Evolutionary conservation across 495 filamentous ascomycete genomes (phyloP).

Genomic region (Schizothecium vesticola): DNA sequence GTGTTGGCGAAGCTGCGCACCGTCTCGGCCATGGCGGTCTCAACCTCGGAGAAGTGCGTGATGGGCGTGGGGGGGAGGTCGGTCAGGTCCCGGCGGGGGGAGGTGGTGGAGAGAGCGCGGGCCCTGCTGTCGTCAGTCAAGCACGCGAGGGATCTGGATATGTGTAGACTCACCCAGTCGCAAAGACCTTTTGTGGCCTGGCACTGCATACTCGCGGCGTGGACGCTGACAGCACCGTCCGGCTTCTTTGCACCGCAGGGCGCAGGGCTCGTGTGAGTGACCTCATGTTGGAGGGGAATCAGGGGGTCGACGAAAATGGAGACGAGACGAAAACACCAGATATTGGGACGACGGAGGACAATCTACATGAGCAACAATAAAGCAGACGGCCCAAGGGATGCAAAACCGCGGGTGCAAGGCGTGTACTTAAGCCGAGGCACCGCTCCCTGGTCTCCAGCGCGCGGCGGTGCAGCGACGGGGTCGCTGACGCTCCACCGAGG

Average conservation of each 20-base stretch:
- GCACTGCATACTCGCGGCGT: conserved; percentile 23
- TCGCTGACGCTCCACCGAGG: background rate
- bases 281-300: conserved; percentile 49
- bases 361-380: conserved; percentile 4
- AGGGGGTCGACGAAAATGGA: background rate
- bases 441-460: background rate
- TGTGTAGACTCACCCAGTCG: conserved; percentile 21
- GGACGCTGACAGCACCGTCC: conserved; percentile 28
- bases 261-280: conserved; percentile 63
- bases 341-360: background rate
- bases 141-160: background rate
- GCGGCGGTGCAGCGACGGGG: conserved; percentile 1
- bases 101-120: conserved; percentile 67
- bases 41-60: conserved; percentile 85
- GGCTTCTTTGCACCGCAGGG: conserved; percentile 56
- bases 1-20: conserved; percentile 89
- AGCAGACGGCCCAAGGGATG: conserved; percentile 11
- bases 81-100: conserved; percentile 54
- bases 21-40: conserved; percentile 79
- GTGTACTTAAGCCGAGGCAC: conserved; percentile 5
- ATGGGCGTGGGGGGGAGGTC: conserved; percentile 85
- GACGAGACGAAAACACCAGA: background rate
- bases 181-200: conserved; percentile 8
- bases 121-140: conserved; percentile 32
- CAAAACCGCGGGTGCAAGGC: background rate